Conservation (phyloP, 768 basidiomycete genomes). For the Hypholoma fasciculare region DNA sequence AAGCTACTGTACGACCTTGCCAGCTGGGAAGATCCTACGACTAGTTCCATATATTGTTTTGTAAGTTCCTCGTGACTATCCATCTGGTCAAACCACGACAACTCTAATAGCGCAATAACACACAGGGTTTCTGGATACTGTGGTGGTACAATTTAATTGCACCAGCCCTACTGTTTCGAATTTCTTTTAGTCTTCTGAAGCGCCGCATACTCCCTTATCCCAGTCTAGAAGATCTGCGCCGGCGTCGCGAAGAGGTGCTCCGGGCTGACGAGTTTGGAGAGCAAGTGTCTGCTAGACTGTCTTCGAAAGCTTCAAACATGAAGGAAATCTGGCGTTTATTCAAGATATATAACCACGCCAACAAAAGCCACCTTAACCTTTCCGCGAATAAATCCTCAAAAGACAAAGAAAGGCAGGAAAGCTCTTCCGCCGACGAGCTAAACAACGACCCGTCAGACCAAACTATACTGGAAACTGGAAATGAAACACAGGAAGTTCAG, state of each 20-base stretch:
- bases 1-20: conserved; percentile 41
- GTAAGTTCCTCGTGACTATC: conserved; percentile 35
- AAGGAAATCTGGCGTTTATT: conserved; percentile 57
- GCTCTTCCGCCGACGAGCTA: background rate
- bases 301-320: conserved; percentile 43
- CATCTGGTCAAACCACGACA: background rate
- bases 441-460: conserved; percentile 10
- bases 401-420: background rate
- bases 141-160: conserved; percentile 63
- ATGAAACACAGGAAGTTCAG: conserved; percentile 35
- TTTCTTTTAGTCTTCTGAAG: conserved; percentile 49
- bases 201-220: conserved; percentile 56
- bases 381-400: conserved; percentile 19
- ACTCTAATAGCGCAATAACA: background rate
- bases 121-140: conserved; percentile 60
- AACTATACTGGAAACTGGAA: conserved; percentile 29
- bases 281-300: conserved; percentile 45
- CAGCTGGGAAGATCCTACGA: conserved; percentile 51
- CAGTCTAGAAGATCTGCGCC: conserved; percentile 50
- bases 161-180: conserved; percentile 47
- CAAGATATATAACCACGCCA: conserved; percentile 38
- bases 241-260: conserved; percentile 47
- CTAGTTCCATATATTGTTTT: conserved; percentile 48
- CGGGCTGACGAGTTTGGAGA: conserved; percentile 55
- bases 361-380: conserved; percentile 31